Conservation (phyloP, 2,329 filamentous ascomycete species). For the Parastagonospora nodorum region DNA sequence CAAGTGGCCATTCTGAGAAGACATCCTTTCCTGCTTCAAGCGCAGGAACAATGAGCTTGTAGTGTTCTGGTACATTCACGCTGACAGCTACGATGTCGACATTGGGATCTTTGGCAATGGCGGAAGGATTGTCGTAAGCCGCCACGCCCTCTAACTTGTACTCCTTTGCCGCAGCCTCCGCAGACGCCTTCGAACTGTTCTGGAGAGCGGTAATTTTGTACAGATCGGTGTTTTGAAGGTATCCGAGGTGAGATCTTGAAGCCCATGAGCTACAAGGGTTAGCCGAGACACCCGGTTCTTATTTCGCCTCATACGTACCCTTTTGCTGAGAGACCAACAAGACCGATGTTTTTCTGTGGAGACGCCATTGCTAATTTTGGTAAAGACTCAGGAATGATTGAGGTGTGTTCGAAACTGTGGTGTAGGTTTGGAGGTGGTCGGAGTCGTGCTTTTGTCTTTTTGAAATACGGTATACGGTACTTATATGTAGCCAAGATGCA, state of each 20-base stretch:
- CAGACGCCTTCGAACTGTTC: slow-evolving; percentile 54
- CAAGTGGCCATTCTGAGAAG: slow-evolving; percentile 59
- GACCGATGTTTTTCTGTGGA: slow-evolving; percentile 29
- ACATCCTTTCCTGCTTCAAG: slow-evolving; percentile 50
- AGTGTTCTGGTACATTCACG: slow-evolving; percentile 53
- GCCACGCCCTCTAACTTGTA: slow-evolving; percentile 47
- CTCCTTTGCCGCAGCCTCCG: slow-evolving; percentile 44
- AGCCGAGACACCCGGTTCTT: not conserved
- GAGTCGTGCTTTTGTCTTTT: too few species aligned
- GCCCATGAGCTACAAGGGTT: slow-evolving; percentile 42
- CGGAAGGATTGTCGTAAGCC: slow-evolving; percentile 51
- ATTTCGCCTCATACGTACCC: slow-evolving; percentile 15
- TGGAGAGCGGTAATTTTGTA: slow-evolving; percentile 58
- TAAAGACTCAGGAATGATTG: too few species aligned
- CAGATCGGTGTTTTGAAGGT: slow-evolving; percentile 36
- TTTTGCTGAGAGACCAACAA: slow-evolving; percentile 42
- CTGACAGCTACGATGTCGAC: slow-evolving; percentile 56
- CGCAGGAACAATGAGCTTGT: slow-evolving; percentile 48
- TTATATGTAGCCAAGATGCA: too few species aligned
- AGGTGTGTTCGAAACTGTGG: too few species aligned
- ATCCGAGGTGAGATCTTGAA: slow-evolving; percentile 46
- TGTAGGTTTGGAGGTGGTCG: too few species aligned
- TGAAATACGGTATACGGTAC: too few species aligned
- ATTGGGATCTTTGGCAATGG: slow-evolving; percentile 53
- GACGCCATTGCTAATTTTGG: slow-evolving; percentile 8